phyloP scores from a whole-genome alignment of 257 asterid species.

The Thymus mandschuricus region DNA sequence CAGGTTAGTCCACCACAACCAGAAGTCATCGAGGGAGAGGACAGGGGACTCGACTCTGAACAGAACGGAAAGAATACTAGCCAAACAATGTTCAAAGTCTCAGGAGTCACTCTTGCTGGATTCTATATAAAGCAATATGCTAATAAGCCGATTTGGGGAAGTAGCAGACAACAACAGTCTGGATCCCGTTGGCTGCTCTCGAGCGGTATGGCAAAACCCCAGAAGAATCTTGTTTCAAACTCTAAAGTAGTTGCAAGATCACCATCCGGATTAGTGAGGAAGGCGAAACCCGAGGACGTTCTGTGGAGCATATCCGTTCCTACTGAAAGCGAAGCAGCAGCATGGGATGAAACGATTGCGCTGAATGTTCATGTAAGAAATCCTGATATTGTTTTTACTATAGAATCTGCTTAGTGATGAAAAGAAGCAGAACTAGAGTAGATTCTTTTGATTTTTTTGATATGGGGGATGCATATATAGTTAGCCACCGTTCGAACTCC shows the following conservation, averaged over 20 bases:
- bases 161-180: conserved; percentile 56
- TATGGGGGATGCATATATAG: background rate
- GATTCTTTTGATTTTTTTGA: background rate
- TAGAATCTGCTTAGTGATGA: conserved; percentile 33
- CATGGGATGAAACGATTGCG: conserved; percentile 53
- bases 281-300: conserved; percentile 38
- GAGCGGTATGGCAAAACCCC: conserved; percentile 56
- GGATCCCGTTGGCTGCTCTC: conserved; percentile 81
- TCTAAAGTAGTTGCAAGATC: conserved; percentile 45
- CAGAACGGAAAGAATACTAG: conserved; percentile 19
- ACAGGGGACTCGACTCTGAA: conserved; percentile 27
- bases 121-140: conserved; percentile 39
- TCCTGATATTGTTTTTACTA: conserved; percentile 69
- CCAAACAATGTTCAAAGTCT: conserved; percentile 52
- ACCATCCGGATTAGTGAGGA: conserved; percentile 41
- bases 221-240: conserved; percentile 42
- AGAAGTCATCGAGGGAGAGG: conserved; percentile 15
- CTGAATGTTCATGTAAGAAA: conserved; percentile 69
- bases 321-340: conserved; percentile 41
- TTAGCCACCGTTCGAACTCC: background rate
- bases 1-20: conserved; percentile 35
- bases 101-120: conserved; percentile 66
- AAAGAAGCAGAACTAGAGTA: conserved; percentile 21
- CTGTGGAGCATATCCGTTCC: conserved; percentile 75
- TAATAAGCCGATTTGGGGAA: conserved; percentile 49